A percentile compares a stretch with the other conserved stretches of the same genome.
Conservation (phyloP, 192 early-diverging fungal species). For the Umbelopsis ramanniana region DNA sequence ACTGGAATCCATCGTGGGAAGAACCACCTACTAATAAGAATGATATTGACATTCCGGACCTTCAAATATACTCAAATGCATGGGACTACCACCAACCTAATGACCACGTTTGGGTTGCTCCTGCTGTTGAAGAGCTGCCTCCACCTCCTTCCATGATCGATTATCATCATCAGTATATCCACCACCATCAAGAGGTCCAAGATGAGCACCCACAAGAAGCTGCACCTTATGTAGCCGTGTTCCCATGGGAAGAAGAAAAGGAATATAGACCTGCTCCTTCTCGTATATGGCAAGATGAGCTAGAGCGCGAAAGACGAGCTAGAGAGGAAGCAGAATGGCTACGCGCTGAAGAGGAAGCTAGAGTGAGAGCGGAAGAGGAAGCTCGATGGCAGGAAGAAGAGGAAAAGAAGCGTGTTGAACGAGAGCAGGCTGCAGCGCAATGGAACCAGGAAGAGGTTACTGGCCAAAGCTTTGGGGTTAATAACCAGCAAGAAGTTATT, state of each 20-base stretch:
- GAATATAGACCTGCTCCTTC: background rate
- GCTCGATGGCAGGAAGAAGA: background rate
- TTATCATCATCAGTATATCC: conserved; percentile 25
- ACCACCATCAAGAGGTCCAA: conserved; percentile 21
- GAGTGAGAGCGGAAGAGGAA: background rate
- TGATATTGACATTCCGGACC: conserved; percentile 26
- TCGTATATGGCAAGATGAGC: conserved; percentile 31
- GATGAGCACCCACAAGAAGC: background rate
- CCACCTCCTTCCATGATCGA: conserved; percentile 13
- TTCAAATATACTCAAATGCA: conserved; percentile 27
- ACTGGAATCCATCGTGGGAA: conserved; percentile 34
- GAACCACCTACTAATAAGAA: conserved; percentile 25
- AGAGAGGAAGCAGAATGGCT: background rate
- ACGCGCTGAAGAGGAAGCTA: background rate
- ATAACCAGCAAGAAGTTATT: background rate
- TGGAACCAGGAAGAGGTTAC: background rate
- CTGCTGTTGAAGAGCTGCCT: background rate
- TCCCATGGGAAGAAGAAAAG: conserved; percentile 24
- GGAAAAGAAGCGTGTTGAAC: too few relatives aligned
- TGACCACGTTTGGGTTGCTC: conserved; percentile 29
- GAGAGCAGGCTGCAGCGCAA: background rate
- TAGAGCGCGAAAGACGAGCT: background rate
- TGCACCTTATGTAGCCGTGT: background rate
- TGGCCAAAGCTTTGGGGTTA: background rate
- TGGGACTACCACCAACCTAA: conserved; percentile 33